Conservation (phyloP, 2,329 filamentous ascomycete genomes). For the Sarocladiaceae sp. region DNA sequence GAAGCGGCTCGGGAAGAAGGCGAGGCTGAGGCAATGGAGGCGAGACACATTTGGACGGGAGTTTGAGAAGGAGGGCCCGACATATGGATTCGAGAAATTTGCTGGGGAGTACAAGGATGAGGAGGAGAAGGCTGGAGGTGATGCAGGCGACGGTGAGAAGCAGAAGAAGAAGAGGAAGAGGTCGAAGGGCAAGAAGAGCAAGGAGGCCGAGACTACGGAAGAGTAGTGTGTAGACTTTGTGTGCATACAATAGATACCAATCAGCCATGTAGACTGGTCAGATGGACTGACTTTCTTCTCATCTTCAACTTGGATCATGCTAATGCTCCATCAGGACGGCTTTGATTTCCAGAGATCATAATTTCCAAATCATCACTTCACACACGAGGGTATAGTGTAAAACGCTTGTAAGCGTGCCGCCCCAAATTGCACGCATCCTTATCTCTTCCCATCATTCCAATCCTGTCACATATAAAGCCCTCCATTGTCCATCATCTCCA, state of each 20-base stretch:
- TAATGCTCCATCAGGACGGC: too few species aligned
- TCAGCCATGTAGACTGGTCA: not conserved
- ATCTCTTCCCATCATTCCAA: not conserved
- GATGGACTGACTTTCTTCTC: not conserved
- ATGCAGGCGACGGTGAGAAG: conserved; percentile 21
- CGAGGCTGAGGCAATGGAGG: conserved; percentile 79
- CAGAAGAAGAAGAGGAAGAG: conserved; percentile 48
- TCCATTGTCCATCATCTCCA: not conserved
- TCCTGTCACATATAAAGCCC: not conserved
- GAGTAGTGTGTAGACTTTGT: too few species aligned
- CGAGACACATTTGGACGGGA: conserved; percentile 56
- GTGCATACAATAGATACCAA: too few species aligned
- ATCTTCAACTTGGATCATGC: too few species aligned
- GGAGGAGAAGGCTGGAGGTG: conserved; percentile 20
- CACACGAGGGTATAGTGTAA: too few species aligned
- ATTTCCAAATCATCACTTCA: too few species aligned
- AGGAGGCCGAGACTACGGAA: conserved; percentile 19
- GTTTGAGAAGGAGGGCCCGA: conserved; percentile 49
- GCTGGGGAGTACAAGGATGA: conserved; percentile 19
- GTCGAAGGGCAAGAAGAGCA: conserved; percentile 38
- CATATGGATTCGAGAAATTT: conserved; percentile 45
- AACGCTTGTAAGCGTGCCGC: too few species aligned
- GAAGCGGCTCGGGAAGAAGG: conserved; percentile 89
- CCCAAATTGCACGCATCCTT: not conserved
- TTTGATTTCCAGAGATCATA: too few species aligned